A percentile compares a stretch with the other conserved stretches of the same genome.
Evolutionary conservation across 1,284 basidiomycete genomes (phyloP).

Genomic region (Cryptococcus sp.): DNA sequence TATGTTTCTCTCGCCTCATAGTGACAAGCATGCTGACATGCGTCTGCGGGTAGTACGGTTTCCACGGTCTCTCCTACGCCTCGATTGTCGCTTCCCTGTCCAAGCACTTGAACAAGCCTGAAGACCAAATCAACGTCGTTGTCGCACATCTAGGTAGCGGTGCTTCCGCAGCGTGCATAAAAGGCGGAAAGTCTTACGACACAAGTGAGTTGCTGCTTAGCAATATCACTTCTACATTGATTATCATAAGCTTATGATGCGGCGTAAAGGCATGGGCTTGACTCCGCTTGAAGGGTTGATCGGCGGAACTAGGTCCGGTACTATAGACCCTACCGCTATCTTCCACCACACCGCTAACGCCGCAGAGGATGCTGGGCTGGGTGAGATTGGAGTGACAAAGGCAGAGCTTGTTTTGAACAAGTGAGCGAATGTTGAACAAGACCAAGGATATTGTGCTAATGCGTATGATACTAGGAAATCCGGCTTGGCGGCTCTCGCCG

Average conservation of each 20-base stretch:
- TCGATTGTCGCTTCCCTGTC: conserved; percentile 52
- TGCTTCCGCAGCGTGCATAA: conserved; percentile 67
- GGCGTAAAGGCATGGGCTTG: conserved; percentile 44
- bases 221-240: neutral
- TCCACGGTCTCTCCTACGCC: conserved; percentile 66
- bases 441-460: neutral
- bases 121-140: conserved; percentile 64
- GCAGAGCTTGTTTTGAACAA: conserved; percentile 79
- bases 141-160: conserved; percentile 82
- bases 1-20: conserved; percentile 5
- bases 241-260: neutral
- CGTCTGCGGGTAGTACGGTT: conserved; percentile 63
- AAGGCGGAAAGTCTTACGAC: conserved; percentile 69
- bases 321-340: conserved; percentile 77
- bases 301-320: conserved; percentile 80
- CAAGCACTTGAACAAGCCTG: conserved; percentile 59
- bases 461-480: conserved; percentile 52
- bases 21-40: too few relatives aligned
- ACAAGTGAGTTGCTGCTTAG: conserved; percentile 54
- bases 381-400: conserved; percentile 61
- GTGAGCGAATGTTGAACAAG: conserved; percentile 49
- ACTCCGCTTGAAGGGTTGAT: conserved; percentile 62
- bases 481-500: conserved; percentile 69
- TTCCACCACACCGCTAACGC: conserved; percentile 77
- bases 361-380: conserved; percentile 58